Evolutionary conservation across 441 rosid genomes (phyloP).

Genomic region (Corymbia citriodora): DNA sequence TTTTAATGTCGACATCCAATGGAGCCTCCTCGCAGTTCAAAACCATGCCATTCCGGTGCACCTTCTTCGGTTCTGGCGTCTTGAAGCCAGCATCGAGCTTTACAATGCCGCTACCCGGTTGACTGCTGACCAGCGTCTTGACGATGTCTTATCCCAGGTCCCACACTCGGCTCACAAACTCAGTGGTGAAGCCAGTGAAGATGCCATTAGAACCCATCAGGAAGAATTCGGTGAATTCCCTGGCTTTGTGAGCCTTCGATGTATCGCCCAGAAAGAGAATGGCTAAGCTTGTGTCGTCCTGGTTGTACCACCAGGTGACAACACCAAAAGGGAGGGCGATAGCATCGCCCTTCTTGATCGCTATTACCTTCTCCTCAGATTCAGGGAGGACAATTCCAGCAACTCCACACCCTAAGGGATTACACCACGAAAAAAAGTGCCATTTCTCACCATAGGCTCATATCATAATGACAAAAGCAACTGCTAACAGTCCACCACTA

Average conservation of each 20-base stretch:
- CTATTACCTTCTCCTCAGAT: conserved; percentile 67
- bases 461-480: not conserved
- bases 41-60: conserved; percentile 51
- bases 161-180: conserved; percentile 75
- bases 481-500: not conserved
- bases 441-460: not conserved
- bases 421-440: not conserved
- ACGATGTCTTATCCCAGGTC: conserved; percentile 39
- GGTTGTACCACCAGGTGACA: conserved; percentile 83
- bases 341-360: conserved; percentile 72
- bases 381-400: conserved; percentile 88
- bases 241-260: conserved; percentile 60
- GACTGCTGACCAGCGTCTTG: conserved; percentile 43
- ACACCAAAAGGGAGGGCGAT: conserved; percentile 91
- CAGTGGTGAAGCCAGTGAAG: conserved; percentile 69
- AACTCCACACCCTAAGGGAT: conserved; percentile 53
- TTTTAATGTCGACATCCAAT: conserved; percentile 56
- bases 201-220: conserved; percentile 71
- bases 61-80: conserved; percentile 57
- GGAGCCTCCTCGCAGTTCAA: conserved; percentile 83
- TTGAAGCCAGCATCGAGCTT: conserved; percentile 39
- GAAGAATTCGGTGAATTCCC: conserved; percentile 67
- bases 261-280: conserved; percentile 81
- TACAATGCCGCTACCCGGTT: conserved; percentile 54
- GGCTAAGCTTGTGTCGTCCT: conserved; percentile 49